Percentiles rank a stretch among this genome's conserved stretches.
Conservation (phyloP, 768 basidiomycete species). For the Suillus alpinus region DNA sequence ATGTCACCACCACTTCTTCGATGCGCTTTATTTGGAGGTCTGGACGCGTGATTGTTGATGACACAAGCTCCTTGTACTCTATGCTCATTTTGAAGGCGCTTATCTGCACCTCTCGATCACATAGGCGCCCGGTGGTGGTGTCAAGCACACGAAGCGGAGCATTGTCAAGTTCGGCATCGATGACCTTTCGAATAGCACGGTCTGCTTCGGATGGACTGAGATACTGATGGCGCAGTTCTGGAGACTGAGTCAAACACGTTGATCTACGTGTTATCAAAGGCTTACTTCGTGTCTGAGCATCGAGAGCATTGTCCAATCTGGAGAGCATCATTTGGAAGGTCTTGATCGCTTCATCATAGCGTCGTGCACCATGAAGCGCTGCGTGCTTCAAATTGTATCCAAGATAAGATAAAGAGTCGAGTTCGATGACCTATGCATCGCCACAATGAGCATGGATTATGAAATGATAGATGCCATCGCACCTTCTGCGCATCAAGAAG, state of each 20-base stretch:
- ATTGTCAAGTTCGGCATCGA: background rate
- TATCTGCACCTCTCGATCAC: background rate
- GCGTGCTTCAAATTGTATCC: background rate
- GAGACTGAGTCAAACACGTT: too few species aligned
- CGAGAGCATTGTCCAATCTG: background rate
- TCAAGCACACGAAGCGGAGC: background rate
- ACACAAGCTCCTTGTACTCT: background rate
- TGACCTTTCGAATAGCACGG: background rate
- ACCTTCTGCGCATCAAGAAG: background rate
- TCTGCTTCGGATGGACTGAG: background rate
- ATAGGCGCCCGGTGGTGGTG: background rate
- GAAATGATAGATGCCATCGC: background rate
- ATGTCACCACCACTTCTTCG: background rate
- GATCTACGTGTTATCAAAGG: background rate
- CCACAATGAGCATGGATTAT: background rate
- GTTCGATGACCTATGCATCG: background rate
- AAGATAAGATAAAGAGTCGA: background rate
- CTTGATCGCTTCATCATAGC: background rate
- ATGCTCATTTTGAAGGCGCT: background rate
- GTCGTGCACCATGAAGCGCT: background rate
- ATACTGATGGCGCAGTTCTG: background rate
- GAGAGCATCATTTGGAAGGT: background rate
- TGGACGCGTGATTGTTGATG: background rate
- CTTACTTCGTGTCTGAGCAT: background rate
- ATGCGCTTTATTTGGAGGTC: background rate